Conservation (phyloP, 2,329 filamentous ascomycete species). For the Phaeosphaeriaceae sp. region DNA sequence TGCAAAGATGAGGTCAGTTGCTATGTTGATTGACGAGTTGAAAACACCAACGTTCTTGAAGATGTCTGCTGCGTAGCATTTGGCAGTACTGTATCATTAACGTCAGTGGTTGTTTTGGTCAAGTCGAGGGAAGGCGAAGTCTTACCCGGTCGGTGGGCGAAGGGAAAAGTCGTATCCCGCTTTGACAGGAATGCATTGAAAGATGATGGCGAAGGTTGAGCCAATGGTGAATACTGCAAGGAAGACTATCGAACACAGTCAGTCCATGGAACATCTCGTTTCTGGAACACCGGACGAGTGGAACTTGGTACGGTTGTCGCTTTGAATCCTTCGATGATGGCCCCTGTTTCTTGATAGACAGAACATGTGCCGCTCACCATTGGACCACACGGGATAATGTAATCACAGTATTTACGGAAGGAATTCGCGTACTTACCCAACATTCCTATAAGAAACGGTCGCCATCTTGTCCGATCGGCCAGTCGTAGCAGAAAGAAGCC, state of each 20-base stretch:
- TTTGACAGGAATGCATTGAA: conserved; percentile 47
- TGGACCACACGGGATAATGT: neutral
- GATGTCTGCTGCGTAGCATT: conserved; percentile 44
- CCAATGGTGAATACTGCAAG: conserved; percentile 31
- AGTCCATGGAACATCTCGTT: neutral
- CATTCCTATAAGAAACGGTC: conserved; percentile 51
- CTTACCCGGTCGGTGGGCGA: conserved; percentile 27
- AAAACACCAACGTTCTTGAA: conserved; percentile 56
- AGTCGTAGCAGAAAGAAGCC: conserved; percentile 56
- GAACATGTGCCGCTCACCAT: neutral
- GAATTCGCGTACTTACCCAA: conserved; percentile 45
- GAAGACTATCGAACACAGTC: neutral
- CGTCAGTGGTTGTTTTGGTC: neutral
- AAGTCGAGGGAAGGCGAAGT: too few relatives aligned
- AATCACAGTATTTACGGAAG: neutral
- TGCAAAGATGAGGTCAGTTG: conserved; percentile 51
- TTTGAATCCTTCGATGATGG: neutral
- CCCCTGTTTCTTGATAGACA: neutral
- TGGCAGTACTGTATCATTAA: conserved; percentile 13
- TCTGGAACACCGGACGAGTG: neutral
- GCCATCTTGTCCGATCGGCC: conserved; percentile 38
- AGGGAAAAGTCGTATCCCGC: conserved; percentile 53
- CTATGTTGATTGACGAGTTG: conserved; percentile 53
- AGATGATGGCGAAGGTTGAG: conserved; percentile 31
- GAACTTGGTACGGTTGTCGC: neutral